These are phyloP conservation scores for Russula vinacea DNA, from an alignment of 768 basidiomycete genomes.

Conservation along the genomic window DNA sequence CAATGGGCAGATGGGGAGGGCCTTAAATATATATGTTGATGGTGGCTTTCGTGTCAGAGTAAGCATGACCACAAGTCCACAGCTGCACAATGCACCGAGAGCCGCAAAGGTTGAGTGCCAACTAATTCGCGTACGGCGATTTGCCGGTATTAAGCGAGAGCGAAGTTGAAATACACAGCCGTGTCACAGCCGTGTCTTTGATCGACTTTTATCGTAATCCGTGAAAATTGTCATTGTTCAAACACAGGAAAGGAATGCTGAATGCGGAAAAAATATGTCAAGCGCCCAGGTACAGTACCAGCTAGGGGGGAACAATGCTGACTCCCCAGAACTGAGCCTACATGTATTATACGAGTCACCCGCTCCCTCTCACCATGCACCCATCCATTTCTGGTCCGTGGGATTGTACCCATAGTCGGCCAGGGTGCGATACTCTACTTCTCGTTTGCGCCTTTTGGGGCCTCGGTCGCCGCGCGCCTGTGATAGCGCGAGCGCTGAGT, in stretches of 20 bases:
- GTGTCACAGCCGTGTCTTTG: not conserved
- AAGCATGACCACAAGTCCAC: slow-evolving; percentile 6
- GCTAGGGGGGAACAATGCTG: not conserved
- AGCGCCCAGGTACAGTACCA: slow-evolving; percentile 8
- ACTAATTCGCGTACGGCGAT: not conserved
- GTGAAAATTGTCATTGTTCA: slow-evolving; percentile 10
- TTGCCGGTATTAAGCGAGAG: slow-evolving; percentile 4
- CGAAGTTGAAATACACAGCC: not conserved
- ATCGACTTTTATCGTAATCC: not conserved
- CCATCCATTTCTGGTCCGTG: not conserved
- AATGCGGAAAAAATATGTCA: not conserved
- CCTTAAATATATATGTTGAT: slow-evolving; percentile 11
- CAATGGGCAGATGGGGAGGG: not conserved
- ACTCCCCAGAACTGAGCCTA: not conserved
- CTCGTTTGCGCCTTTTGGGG: slow-evolving; percentile 7
- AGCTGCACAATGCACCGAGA: slow-evolving; percentile 6
- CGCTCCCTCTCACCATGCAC: not conserved
- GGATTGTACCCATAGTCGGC: slow-evolving; percentile 15
- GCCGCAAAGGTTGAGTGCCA: not conserved
- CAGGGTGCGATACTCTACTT: slow-evolving; percentile 18
- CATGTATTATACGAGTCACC: not conserved
- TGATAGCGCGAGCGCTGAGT: slow-evolving; percentile 16
- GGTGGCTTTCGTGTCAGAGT: not conserved
- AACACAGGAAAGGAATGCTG: not conserved
- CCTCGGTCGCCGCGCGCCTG: slow-evolving; percentile 19